Percentiles rank a stretch among this genome's conserved stretches.
Evolutionary conservation across 441 rosid species (phyloP).

Genomic region (Mallotus japonicus): DNA sequence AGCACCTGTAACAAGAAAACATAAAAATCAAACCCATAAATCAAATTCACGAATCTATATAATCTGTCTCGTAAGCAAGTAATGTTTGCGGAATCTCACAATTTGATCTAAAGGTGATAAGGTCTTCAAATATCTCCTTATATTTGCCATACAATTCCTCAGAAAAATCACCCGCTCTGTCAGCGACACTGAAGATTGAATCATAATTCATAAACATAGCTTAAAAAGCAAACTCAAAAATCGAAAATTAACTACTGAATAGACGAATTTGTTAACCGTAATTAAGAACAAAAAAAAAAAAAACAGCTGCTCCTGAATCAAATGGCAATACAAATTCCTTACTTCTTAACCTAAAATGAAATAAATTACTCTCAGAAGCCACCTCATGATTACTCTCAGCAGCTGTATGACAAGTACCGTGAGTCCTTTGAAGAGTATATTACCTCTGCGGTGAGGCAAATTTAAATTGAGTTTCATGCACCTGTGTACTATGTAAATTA

Average conservation of each 20-base stretch:
- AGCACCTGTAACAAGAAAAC: constrained; percentile 42
- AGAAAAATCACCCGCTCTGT: background rate
- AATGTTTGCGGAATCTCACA: background rate
- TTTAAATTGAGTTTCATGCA: background rate
- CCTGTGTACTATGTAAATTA: too few relatives aligned
- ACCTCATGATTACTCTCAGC: constrained; percentile 88
- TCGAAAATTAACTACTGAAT: too few relatives aligned
- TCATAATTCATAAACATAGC: background rate
- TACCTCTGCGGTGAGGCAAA: constrained; percentile 50
- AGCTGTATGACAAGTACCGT: constrained; percentile 80
- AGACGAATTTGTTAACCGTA: too few relatives aligned
- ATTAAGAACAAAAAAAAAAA: too few relatives aligned
- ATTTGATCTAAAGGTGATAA: background rate
- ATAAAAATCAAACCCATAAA: background rate
- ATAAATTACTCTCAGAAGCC: constrained; percentile 68
- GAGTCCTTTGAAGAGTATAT: constrained; percentile 84
- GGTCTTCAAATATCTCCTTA: constrained; percentile 4
- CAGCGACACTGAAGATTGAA: background rate
- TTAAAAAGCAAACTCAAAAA: too few relatives aligned
- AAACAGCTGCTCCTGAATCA: too few relatives aligned
- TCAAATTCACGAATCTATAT: background rate
- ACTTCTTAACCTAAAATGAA: too few relatives aligned
- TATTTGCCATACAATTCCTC: constrained; percentile 1
- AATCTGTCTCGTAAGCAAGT: background rate
- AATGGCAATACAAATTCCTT: too few relatives aligned